phyloP scores from a whole-genome alignment of 768 basidiomycete genomes.

The Mycena galericulata region DNA sequence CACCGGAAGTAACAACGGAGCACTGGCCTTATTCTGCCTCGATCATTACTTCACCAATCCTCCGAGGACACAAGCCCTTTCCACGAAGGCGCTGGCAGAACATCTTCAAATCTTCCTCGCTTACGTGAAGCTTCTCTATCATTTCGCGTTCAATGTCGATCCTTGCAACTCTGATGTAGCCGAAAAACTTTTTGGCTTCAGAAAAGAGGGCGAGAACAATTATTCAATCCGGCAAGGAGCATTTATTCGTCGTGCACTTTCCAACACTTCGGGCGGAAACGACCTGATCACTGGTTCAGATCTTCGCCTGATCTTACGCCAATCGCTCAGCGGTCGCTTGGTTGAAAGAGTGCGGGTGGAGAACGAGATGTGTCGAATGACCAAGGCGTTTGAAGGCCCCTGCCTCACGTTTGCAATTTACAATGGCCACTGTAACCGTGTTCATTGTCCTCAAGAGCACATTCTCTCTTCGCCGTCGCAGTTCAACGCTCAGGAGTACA shows the following conservation, averaged over 20 bases:
- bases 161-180: slow-evolving; percentile 19
- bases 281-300: slow-evolving; percentile 32
- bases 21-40: slow-evolving; percentile 56
- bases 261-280: not conserved
- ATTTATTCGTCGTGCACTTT: slow-evolving; percentile 6
- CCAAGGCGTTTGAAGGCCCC: slow-evolving; percentile 43
- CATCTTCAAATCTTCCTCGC: slow-evolving; percentile 48
- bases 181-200: slow-evolving; percentile 22
- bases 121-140: slow-evolving; percentile 44
- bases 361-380: slow-evolving; percentile 44
- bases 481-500: slow-evolving; percentile 3
- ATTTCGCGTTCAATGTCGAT: slow-evolving; percentile 16
- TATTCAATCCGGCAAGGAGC: slow-evolving; percentile 32
- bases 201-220: slow-evolving; percentile 5
- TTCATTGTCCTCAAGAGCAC: slow-evolving; percentile 24
- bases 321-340: slow-evolving; percentile 43
- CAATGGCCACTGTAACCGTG: slow-evolving; percentile 19
- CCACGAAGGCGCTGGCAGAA: slow-evolving; percentile 39
- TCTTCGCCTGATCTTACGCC: slow-evolving; percentile 40
- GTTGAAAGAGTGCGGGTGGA: slow-evolving; percentile 44
- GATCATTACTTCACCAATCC: slow-evolving; percentile 52
- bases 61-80: slow-evolving; percentile 40
- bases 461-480: not conserved
- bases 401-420: slow-evolving; percentile 12
- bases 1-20: slow-evolving; percentile 43